Evolutionary conservation across 139 green algal genomes (phyloP).

Genomic region (Ostreobium quekettii): DNA sequence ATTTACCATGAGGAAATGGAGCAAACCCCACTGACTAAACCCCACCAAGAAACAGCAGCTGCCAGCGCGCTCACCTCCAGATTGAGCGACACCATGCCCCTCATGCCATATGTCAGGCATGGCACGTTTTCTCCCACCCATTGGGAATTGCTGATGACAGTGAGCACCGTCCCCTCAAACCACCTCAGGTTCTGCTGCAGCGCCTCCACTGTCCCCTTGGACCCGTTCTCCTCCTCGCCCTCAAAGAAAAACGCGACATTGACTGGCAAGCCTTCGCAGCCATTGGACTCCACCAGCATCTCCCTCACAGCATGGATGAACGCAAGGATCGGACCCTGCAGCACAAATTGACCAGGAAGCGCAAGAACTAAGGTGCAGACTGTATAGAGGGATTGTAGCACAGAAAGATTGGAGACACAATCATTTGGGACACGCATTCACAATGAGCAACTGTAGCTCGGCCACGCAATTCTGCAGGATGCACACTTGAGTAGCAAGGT

Average conservation of each 20-base stretch:
- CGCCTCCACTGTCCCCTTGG: conserved; percentile 62
- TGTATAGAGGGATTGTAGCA: background rate
- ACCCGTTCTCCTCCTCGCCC: conserved; percentile 84
- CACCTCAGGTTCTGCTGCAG: conserved; percentile 50
- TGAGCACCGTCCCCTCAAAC: conserved; percentile 62
- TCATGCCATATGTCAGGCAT: conserved; percentile 95
- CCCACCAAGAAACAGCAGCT: too few relatives aligned
- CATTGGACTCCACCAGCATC: conserved; percentile 50
- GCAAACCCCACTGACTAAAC: too few relatives aligned
- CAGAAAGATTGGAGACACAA: too few relatives aligned
- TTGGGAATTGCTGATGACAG: conserved; percentile 83
- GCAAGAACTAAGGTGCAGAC: background rate
- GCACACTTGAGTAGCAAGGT: too few relatives aligned
- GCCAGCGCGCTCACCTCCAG: background rate
- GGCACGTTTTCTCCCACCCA: conserved; percentile 85
- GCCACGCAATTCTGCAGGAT: too few relatives aligned
- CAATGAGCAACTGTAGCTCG: too few relatives aligned
- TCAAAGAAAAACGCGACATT: conserved; percentile 93
- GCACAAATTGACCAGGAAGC: background rate
- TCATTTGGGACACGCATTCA: too few relatives aligned
- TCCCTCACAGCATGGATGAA: conserved; percentile 86
- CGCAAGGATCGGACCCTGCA: conserved; percentile 74
- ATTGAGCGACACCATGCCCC: conserved; percentile 56
- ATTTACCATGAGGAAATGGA: too few relatives aligned
- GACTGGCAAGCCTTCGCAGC: conserved; percentile 46